Conservation (phyloP, 306 rosid genomes). For the Prunus mira region DNA sequence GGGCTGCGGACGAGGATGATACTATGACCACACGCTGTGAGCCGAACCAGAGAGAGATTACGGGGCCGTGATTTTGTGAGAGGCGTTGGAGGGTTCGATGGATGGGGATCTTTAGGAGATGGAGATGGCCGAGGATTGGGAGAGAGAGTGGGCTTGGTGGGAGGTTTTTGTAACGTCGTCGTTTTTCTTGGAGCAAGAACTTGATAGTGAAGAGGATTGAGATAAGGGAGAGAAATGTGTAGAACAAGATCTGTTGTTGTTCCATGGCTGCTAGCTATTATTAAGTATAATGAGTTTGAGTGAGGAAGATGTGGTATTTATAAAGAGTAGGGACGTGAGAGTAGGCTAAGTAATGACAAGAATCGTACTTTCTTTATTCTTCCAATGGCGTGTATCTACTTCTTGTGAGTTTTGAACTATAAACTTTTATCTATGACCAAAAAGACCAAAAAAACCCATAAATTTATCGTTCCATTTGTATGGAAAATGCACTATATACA, state of each 20-base stretch:
- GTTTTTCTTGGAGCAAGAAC: constrained; percentile 11
- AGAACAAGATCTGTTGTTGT: background rate
- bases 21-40: constrained; percentile 37
- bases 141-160: constrained; percentile 53
- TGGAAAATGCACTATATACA: too few relatives aligned
- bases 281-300: background rate
- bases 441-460: too few relatives aligned
- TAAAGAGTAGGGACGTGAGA: too few relatives aligned
- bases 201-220: constrained; percentile 19
- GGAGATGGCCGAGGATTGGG: constrained; percentile 64
- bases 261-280: background rate
- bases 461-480: too few relatives aligned
- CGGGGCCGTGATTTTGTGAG: constrained; percentile 42
- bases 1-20: constrained; percentile 40
- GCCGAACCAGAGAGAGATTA: constrained; percentile 28
- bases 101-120: constrained; percentile 37
- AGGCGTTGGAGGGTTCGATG: constrained; percentile 33
- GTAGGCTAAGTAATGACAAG: too few relatives aligned
- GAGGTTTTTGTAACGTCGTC: constrained; percentile 21
- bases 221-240: constrained; percentile 1
- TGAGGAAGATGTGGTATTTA: background rate
- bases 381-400: too few relatives aligned
- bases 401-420: too few relatives aligned
- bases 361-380: too few relatives aligned
- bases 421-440: too few relatives aligned